phyloP scores from a whole-genome alignment of 257 asterid species.

The Primulina eburnea region DNA sequence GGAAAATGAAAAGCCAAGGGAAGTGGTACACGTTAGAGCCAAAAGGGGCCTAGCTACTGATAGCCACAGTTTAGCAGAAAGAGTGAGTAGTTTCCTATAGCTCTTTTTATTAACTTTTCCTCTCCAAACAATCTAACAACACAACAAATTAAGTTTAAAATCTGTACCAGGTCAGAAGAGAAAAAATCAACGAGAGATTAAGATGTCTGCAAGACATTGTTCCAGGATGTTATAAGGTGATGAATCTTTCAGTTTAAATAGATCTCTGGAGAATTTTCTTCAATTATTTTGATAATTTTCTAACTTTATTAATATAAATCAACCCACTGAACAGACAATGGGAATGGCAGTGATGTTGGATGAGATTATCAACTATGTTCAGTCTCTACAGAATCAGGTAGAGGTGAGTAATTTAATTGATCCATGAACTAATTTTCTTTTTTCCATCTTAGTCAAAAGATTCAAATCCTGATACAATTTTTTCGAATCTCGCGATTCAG shows the following conservation, averaged over 20 bases:
- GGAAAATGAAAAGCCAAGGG: constrained; percentile 45
- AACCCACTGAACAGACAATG: constrained; percentile 57
- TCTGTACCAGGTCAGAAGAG: constrained; percentile 70
- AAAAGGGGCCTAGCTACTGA: constrained; percentile 92
- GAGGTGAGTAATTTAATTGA: constrained; percentile 46
- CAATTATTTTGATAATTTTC: not conserved
- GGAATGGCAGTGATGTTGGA: constrained; percentile 98
- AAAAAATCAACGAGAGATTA: constrained; percentile 75
- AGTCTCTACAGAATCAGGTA: constrained; percentile 86
- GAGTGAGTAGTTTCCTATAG: constrained; percentile 39
- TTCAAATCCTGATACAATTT: not conserved
- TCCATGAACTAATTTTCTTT: not conserved
- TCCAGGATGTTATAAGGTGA: constrained; percentile 92
- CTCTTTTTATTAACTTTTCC: not conserved
- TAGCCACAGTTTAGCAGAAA: constrained; percentile 94
- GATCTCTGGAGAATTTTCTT: not conserved
- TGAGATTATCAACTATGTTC: constrained; percentile 83
- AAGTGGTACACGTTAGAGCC: constrained; percentile 92
- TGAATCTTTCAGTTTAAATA: not conserved
- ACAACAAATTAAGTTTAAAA: not conserved
- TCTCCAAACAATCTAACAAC: not conserved
- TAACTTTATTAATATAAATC: no score
- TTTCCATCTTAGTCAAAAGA: not conserved
- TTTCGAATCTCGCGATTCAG: constrained; percentile 31
- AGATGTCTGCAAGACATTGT: constrained; percentile 85